Evolutionary conservation across 768 basidiomycete species (phyloP).

Genomic region (Naganishia vishniacii): DNA sequence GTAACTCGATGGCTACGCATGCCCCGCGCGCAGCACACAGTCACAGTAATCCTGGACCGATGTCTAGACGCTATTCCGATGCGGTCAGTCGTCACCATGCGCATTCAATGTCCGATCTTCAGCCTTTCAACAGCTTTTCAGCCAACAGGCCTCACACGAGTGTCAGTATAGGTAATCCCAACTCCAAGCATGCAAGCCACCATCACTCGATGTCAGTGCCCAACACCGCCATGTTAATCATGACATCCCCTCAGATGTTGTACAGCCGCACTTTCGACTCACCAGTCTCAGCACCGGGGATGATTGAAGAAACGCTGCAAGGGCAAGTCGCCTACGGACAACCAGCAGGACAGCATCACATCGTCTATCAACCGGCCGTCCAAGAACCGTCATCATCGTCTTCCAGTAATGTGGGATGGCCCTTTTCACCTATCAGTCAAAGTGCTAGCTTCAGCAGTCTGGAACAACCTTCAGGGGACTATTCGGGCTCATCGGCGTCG

Average conservation of each 20-base stretch:
- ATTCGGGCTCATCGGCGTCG: background rate
- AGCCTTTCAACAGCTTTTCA: no score
- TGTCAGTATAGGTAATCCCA: background rate
- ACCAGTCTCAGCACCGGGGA: background rate
- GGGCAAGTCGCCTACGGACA: background rate
- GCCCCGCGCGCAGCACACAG: background rate
- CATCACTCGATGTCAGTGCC: slow-evolving; percentile 6
- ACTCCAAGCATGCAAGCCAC: background rate
- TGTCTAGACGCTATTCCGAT: background rate
- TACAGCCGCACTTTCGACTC: background rate
- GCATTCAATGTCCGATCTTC: background rate
- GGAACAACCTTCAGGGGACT: background rate
- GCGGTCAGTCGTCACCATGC: slow-evolving; percentile 2
- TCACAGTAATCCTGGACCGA: background rate
- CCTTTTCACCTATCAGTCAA: slow-evolving; percentile 1
- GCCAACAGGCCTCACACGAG: background rate
- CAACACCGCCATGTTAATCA: background rate
- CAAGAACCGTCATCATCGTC: background rate
- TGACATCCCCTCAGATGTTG: background rate
- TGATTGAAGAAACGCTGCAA: no score
- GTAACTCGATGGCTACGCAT: background rate
- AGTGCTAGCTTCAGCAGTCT: background rate
- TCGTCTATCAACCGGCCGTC: background rate
- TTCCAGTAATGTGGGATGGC: background rate
- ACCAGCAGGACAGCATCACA: background rate